Conservation (phyloP, 306 rosid genomes). For the Dryas octopetala region DNA sequence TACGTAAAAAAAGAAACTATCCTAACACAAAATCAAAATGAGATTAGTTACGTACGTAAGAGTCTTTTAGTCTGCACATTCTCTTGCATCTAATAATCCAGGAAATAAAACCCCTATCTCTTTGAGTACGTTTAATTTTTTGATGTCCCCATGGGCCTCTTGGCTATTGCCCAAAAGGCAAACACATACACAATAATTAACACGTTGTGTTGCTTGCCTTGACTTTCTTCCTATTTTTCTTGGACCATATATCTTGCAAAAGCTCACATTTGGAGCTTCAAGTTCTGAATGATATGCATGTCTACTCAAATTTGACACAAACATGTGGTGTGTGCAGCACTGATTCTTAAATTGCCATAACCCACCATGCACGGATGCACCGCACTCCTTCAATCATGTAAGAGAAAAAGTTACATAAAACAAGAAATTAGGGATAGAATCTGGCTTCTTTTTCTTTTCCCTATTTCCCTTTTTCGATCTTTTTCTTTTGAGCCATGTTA, state of each 20-base stretch:
- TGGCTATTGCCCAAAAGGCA: not conserved
- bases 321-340: too few relatives aligned
- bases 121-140: not conserved
- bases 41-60: too few relatives aligned
- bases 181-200: conserved; percentile 12
- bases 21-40: too few relatives aligned
- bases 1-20: too few relatives aligned
- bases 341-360: not conserved
- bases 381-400: conserved; percentile 16
- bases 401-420: conserved; percentile 8
- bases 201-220: not conserved
- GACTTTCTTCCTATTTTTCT: not conserved
- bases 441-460: conserved; percentile 18
- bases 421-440: conserved; percentile 3
- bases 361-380: not conserved
- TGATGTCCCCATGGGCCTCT: conserved; percentile 18
- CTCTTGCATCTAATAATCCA: conserved; percentile 4
- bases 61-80: too few relatives aligned
- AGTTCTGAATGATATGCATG: not conserved
- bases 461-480: not conserved
- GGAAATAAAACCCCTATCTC: conserved; percentile 10
- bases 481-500: conserved; percentile 5
- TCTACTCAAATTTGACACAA: not conserved
- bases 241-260: conserved; percentile 9
- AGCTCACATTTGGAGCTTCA: conserved; percentile 20